Conservation (phyloP, 176 grass and related monocot species). For the Hyparrhenia diplandra region DNA sequence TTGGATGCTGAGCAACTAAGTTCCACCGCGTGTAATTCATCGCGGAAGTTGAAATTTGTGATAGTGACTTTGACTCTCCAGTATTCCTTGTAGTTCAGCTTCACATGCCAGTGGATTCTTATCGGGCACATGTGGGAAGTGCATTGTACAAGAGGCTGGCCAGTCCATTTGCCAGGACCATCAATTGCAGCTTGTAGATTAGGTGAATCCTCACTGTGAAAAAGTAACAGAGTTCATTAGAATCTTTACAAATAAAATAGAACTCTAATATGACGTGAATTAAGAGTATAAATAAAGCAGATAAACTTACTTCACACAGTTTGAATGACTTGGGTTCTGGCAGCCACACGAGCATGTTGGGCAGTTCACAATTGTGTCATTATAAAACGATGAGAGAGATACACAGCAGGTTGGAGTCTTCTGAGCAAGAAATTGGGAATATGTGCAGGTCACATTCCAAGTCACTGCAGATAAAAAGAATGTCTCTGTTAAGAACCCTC, state of each 20-base stretch:
- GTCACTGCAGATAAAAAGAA: conserved; percentile 68
- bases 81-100: conserved; percentile 91
- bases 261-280: background rate
- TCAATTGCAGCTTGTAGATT: conserved; percentile 62
- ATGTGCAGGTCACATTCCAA: conserved; percentile 98
- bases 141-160: conserved; percentile 74
- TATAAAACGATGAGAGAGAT: conserved; percentile 97
- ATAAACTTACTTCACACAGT: conserved; percentile 86
- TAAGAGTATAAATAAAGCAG: conserved; percentile 10
- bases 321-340: conserved; percentile 62
- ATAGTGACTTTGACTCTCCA: conserved; percentile 87
- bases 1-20: conserved; percentile 77
- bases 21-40: conserved; percentile 96
- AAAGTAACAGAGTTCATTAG: conserved; percentile 26
- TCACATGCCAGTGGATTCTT: conserved; percentile 93
- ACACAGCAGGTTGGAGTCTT: conserved; percentile 96
- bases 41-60: conserved; percentile 92
- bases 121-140: conserved; percentile 92
- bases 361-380: conserved; percentile 97
- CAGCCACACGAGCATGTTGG: conserved; percentile 95
- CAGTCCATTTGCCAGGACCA: conserved; percentile 62
- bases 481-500: conserved; percentile 27
- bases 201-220: conserved; percentile 71
- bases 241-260: background rate
- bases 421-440: conserved; percentile 96